A percentile compares a stretch with the other conserved stretches of the same genome.
Evolutionary conservation across 139 green algal genomes (phyloP).

Genomic region (Mychonastes homosphaera): DNA sequence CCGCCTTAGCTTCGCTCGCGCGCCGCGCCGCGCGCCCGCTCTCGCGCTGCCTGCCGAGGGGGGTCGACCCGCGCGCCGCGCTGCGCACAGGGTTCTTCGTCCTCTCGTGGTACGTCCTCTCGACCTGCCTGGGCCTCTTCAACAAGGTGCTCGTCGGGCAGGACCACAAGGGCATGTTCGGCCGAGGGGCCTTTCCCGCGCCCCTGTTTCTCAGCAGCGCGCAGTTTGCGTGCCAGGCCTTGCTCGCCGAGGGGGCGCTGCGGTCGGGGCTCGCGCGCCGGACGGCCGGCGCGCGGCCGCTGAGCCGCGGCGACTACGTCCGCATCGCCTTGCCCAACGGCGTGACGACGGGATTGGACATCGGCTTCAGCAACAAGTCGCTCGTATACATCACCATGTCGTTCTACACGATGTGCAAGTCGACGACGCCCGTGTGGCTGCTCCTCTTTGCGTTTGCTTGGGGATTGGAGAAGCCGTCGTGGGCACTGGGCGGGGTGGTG

Average conservation of each 20-base stretch:
- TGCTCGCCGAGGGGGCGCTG: slow-evolving; percentile 48
- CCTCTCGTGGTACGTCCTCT: slow-evolving; percentile 80
- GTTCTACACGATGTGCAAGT: slow-evolving; percentile 97
- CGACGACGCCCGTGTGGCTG: slow-evolving; percentile 82
- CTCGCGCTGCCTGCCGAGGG: too few species aligned
- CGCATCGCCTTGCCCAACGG: slow-evolving; percentile 78
- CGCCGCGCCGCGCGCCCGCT: too few species aligned
- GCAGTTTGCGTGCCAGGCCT: slow-evolving; percentile 66
- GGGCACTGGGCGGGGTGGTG: slow-evolving; percentile 64
- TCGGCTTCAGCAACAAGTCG: slow-evolving; percentile 84
- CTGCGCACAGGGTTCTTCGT: too few species aligned
- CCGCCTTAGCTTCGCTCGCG: too few species aligned
- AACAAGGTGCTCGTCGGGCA: slow-evolving; percentile 66
- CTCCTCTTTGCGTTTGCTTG: slow-evolving; percentile 85
- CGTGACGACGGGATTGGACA: slow-evolving; percentile 78
- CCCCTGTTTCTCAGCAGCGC: slow-evolving; percentile 36
- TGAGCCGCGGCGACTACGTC: slow-evolving; percentile 44
- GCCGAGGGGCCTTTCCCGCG: slow-evolving; percentile 55
- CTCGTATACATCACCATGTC: slow-evolving; percentile 79
- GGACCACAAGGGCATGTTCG: slow-evolving; percentile 52
- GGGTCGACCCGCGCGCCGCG: too few species aligned
- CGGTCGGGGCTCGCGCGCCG: slow-evolving; percentile 25
- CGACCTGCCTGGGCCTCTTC: slow-evolving; percentile 57
- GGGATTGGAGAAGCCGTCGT: slow-evolving; percentile 69
- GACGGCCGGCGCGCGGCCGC: slow-evolving; percentile 9